Conservation (phyloP, 1,284 basidiomycete genomes). For the Fomitiporia mediterranea region DNA sequence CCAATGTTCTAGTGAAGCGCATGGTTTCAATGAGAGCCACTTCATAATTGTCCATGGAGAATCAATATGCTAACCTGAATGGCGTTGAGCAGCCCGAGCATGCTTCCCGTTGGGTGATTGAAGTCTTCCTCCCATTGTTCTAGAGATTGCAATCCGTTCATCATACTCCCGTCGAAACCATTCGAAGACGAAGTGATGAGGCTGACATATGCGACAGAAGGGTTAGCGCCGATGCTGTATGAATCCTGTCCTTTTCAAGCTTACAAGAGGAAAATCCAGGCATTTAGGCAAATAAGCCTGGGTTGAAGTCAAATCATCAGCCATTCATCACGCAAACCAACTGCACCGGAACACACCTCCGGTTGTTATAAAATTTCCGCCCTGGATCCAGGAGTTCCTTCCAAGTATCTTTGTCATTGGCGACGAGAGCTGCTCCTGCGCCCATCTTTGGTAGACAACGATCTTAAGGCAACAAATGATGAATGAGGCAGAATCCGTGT, state of each 20-base stretch:
- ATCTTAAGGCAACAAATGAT: background rate
- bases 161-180: slow-evolving; percentile 29
- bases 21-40: too few species aligned
- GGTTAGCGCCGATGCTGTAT: background rate
- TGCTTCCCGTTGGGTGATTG: slow-evolving; percentile 27
- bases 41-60: background rate
- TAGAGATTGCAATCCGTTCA: slow-evolving; percentile 27
- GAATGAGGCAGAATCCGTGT: background rate
- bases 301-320: background rate
- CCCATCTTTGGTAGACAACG: slow-evolving; percentile 5
- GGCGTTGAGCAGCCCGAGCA: slow-evolving; percentile 29
- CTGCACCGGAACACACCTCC: slow-evolving; percentile 3
- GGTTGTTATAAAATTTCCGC: slow-evolving; percentile 18
- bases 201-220: background rate
- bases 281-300: slow-evolving; percentile 21
- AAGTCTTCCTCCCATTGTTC: slow-evolving; percentile 32
- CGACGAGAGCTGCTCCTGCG: slow-evolving; percentile 3
- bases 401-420: slow-evolving; percentile 7
- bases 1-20: slow-evolving; percentile 39
- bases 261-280: slow-evolving; percentile 22
- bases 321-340: background rate
- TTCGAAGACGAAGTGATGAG: slow-evolving; percentile 27
- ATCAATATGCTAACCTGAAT: slow-evolving; percentile 34
- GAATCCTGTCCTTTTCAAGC: too few species aligned
- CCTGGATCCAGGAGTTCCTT: slow-evolving; percentile 10